A percentile compares a stretch with the other conserved stretches of the same genome.
Conservation (phyloP, 805 yeast species). For the Wickerhamiella shivajii region DNA sequence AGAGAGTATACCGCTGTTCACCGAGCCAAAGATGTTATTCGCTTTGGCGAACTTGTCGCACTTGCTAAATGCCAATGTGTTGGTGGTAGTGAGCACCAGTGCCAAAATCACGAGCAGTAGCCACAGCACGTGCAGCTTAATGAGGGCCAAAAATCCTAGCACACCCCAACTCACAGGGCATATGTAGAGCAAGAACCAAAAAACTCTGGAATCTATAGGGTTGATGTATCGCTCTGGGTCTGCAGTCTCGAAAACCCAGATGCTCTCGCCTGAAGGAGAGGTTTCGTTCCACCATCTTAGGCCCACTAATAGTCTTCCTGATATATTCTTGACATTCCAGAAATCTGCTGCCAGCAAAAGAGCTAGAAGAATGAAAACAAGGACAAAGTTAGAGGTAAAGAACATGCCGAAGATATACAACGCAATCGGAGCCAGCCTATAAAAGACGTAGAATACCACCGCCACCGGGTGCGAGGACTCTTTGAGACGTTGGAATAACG, state of each 20-base stretch:
- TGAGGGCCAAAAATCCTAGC: constrained; percentile 60
- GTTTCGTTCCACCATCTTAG: constrained; percentile 93
- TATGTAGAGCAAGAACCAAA: constrained; percentile 67
- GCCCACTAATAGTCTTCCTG: constrained; percentile 84
- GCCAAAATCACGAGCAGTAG: constrained; percentile 38
- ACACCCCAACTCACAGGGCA: constrained; percentile 66
- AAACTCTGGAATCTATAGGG: constrained; percentile 80
- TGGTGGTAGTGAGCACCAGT: constrained; percentile 56
- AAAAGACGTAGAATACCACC: constrained; percentile 42
- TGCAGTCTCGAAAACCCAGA: constrained; percentile 83
- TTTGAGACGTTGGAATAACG: constrained; percentile 34
- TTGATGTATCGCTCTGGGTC: constrained; percentile 52
- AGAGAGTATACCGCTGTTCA: constrained; percentile 16
- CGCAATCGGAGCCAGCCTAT: constrained; percentile 47
- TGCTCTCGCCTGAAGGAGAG: constrained; percentile 43
- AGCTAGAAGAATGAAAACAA: constrained; percentile 66
- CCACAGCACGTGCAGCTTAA: constrained; percentile 60
- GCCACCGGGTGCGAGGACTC: constrained; percentile 82
- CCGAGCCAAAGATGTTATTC: constrained; percentile 36
- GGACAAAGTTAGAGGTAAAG: constrained; percentile 39
- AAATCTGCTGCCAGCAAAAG: constrained; percentile 76
- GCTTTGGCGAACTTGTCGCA: constrained; percentile 90
- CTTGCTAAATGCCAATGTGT: constrained; percentile 78
- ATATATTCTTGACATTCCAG: constrained; percentile 83
- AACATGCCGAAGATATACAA: constrained; percentile 59